A percentile compares a stretch with the other conserved stretches of the same genome.
These are phyloP conservation scores for Apiospora pterosperma DNA, from an alignment of 2,329 filamentous ascomycete genomes.

Conservation along the genomic window DNA sequence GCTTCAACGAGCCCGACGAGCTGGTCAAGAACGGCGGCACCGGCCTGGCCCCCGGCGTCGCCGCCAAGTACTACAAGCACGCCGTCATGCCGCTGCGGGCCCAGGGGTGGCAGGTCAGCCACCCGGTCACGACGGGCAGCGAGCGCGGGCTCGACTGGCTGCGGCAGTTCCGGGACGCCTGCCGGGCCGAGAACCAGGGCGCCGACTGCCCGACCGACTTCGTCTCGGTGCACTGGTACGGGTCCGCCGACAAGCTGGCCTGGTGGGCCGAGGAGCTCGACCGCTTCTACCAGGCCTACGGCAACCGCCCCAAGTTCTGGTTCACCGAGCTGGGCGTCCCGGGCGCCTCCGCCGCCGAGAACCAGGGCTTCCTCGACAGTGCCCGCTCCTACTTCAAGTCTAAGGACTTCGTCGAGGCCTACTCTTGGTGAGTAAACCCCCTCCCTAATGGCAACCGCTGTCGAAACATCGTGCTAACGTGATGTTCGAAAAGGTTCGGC, in stretches of 20 bases:
- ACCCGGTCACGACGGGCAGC: conserved; percentile 38
- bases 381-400: conserved; percentile 36
- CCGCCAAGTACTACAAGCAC: conserved; percentile 33
- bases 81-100: conserved; percentile 31
- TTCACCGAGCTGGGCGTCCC: conserved; percentile 38
- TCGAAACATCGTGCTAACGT: neutral
- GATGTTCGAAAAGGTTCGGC: conserved; percentile 27
- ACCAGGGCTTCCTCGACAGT: conserved; percentile 20
- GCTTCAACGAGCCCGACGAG: conserved; percentile 40
- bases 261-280: conserved; percentile 33
- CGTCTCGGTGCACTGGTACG: conserved; percentile 39
- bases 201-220: conserved; percentile 37
- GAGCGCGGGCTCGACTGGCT: conserved; percentile 35
- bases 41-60: conserved; percentile 32
- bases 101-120: conserved; percentile 32
- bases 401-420: conserved; percentile 31
- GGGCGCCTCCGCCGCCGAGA: neutral
- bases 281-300: conserved; percentile 28
- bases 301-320: conserved; percentile 26
- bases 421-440: conserved; percentile 26
- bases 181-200: conserved; percentile 30
- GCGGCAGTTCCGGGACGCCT: conserved; percentile 35
- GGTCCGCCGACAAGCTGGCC: conserved; percentile 26
- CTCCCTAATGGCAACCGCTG: too few relatives aligned
- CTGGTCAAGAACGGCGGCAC: conserved; percentile 35